Evolutionary conservation across 257 asterid genomes (phyloP).

Genomic region (Solanum chilense): DNA sequence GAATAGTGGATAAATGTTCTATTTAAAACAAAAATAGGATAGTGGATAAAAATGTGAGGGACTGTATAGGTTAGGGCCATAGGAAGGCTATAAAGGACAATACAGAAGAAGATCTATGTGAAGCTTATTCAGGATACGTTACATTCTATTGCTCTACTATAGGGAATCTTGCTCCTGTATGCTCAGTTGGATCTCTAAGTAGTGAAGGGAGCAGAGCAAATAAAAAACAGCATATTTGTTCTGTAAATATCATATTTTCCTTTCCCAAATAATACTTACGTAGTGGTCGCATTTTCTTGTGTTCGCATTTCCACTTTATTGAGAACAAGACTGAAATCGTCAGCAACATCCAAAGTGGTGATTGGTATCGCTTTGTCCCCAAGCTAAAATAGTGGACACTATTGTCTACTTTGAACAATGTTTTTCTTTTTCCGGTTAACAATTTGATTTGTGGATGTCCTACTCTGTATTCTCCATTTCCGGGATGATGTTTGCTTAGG

Average conservation of each 20-base stretch:
- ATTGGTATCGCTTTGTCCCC: neutral
- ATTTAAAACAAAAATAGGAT: neutral
- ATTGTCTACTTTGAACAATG: neutral
- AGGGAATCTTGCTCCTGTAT: neutral
- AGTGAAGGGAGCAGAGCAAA: neutral
- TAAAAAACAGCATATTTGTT: neutral
- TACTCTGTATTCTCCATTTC: neutral
- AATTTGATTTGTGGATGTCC: neutral
- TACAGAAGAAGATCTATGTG: neutral
- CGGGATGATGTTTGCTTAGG: neutral
- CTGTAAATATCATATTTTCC: neutral
- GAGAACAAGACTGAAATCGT: neutral
- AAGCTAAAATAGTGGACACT: neutral
- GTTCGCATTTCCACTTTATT: neutral
- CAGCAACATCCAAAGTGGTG: neutral
- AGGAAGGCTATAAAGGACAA: neutral
- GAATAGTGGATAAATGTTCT: neutral
- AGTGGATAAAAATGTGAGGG: neutral
- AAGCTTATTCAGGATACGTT: neutral
- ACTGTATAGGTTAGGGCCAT: neutral
- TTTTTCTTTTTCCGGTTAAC: neutral
- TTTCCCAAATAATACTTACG: neutral
- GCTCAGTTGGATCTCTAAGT: neutral
- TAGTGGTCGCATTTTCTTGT: neutral
- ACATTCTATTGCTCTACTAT: neutral